Evolutionary conservation across 1,284 basidiomycete genomes (phyloP).

Genomic region (Cerrena zonata): DNA sequence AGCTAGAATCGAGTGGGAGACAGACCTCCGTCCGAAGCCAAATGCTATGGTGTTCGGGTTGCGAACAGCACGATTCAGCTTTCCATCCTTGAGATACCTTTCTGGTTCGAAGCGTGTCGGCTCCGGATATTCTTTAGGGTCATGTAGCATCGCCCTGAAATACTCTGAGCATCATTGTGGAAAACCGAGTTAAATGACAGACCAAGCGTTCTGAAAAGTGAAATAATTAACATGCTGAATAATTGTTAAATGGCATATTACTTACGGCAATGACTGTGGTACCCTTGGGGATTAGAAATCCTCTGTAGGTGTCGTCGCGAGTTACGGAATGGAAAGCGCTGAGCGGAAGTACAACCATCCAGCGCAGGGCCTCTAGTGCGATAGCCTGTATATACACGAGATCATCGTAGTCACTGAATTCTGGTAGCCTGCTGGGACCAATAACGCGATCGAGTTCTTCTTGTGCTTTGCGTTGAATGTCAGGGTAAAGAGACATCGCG

Average conservation of each 20-base stretch:
- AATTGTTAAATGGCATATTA: background rate
- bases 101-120: too few relatives aligned
- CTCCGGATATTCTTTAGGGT: too few relatives aligned
- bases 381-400: constrained; percentile 5
- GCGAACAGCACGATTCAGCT: too few relatives aligned
- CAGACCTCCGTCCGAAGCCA: too few relatives aligned
- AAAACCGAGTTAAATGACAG: background rate
- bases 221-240: background rate
- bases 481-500: constrained; percentile 5
- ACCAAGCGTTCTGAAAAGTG: constrained; percentile 4
- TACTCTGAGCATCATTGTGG: background rate
- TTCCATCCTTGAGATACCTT: too few relatives aligned
- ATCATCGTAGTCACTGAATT: constrained; percentile 1
- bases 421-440: constrained; percentile 11
- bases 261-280: constrained; percentile 1
- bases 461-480: constrained; percentile 18
- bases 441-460: constrained; percentile 22
- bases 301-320: constrained; percentile 19
- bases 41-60: too few relatives aligned
- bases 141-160: too few relatives aligned
- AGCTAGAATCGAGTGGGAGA: too few relatives aligned
- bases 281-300: constrained; percentile 21
- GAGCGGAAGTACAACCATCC: background rate
- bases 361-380: constrained; percentile 5
- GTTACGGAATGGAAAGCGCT: background rate